These are phyloP conservation scores for Cardiospermum halicacabum DNA, from an alignment of 345 rosid species.

Conservation along the genomic window DNA sequence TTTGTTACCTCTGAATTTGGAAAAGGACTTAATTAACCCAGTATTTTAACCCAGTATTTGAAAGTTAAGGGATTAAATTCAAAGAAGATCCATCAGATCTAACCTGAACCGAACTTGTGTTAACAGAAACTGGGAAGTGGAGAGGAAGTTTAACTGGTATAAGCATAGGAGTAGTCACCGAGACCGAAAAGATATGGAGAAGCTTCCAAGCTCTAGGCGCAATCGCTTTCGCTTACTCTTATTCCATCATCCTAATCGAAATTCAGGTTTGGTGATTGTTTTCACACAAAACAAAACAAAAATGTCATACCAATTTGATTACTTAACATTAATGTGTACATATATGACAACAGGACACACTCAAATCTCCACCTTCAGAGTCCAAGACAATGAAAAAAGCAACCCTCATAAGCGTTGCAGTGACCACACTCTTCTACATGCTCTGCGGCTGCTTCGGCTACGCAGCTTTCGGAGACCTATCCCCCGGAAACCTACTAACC, in stretches of 20 bases:
- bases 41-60: too few species aligned
- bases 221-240: constrained; percentile 90
- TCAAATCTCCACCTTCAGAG: constrained; percentile 71
- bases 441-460: constrained; percentile 86
- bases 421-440: constrained; percentile 87
- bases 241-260: constrained; percentile 75
- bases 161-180: constrained; percentile 46
- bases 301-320: not conserved
- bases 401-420: constrained; percentile 51
- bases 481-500: constrained; percentile 79
- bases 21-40: too few species aligned
- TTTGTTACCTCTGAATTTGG: too few species aligned
- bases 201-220: constrained; percentile 91
- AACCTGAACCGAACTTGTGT: too few species aligned
- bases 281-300: not conserved
- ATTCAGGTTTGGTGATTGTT: constrained; percentile 55
- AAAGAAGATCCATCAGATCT: too few species aligned
- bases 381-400: constrained; percentile 83
- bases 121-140: constrained; percentile 36
- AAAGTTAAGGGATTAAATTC: too few species aligned
- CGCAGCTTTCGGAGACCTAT: constrained; percentile 76
- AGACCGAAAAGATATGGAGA: constrained; percentile 68
- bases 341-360: constrained; percentile 46
- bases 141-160: constrained; percentile 77
- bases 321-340: not conserved